Evolutionary conservation across 345 rosid species (phyloP).

Genomic region (Eucalyptus marginata): DNA sequence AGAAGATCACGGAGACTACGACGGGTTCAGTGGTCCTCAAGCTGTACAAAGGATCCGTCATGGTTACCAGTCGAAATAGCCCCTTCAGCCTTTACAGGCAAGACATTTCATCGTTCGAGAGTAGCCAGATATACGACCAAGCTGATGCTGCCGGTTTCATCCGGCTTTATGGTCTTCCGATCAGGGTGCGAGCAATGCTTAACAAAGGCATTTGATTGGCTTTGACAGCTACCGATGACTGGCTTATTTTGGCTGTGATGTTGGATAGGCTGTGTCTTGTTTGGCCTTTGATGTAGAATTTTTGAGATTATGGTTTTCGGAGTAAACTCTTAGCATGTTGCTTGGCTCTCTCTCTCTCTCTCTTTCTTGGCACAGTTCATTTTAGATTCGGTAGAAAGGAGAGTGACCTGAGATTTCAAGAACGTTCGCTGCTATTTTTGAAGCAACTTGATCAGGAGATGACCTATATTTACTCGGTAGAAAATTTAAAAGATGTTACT

Average conservation of each 20-base stretch:
- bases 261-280: background rate
- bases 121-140: conserved; percentile 74
- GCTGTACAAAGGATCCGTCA: conserved; percentile 69
- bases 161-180: conserved; percentile 70
- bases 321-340: background rate
- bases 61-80: conserved; percentile 54
- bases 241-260: background rate
- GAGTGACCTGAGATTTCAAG: background rate
- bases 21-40: conserved; percentile 66
- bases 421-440: background rate
- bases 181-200: conserved; percentile 80
- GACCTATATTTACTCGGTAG: background rate
- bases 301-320: background rate
- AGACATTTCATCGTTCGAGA: conserved; percentile 84
- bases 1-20: conserved; percentile 63
- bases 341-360: background rate
- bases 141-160: conserved; percentile 93
- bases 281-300: background rate
- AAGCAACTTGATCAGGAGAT: background rate
- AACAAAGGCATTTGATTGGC: conserved; percentile 24
- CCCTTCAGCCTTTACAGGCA: conserved; percentile 73
- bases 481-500: background rate
- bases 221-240: background rate
- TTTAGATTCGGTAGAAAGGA: background rate
- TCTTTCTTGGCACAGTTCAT: background rate